Conservation (phyloP, 305 asterid genomes). For the Andrographis paniculata region DNA sequence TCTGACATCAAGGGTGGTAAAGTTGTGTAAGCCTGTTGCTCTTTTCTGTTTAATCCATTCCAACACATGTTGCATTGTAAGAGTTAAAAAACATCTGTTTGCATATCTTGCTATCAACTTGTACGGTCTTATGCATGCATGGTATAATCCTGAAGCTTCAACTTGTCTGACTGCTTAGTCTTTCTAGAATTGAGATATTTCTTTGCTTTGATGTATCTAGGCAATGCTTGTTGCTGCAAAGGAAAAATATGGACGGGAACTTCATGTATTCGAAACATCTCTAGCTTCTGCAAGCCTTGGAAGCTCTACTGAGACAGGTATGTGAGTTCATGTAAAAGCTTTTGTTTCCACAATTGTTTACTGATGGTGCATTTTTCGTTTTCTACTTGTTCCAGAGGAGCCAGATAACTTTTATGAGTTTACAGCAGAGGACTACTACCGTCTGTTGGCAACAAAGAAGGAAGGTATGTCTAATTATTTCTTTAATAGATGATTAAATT, state of each 20-base stretch:
- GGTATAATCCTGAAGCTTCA: not conserved
- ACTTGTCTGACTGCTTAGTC: not conserved
- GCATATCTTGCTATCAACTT: not conserved
- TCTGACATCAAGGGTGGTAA: no score
- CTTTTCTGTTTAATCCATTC: not conserved
- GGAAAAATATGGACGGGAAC: conserved; percentile 69
- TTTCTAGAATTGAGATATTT: conserved; percentile 9
- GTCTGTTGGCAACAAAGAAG: conserved; percentile 63
- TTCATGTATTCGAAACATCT: conserved; percentile 67
- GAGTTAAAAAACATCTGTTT: no score
- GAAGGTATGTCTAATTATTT: conserved; percentile 46
- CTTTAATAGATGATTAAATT: not conserved
- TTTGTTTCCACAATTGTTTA: conserved; percentile 6
- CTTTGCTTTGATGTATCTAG: conserved; percentile 24
- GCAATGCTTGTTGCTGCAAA: conserved; percentile 72
- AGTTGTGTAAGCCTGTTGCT: not conserved
- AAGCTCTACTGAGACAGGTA: conserved; percentile 48
- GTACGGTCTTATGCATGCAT: not conserved
- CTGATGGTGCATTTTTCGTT: conserved; percentile 7
- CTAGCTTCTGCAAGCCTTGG: conserved; percentile 38
- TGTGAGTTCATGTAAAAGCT: not conserved
- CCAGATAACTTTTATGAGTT: conserved; percentile 83
- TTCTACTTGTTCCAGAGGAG: conserved; percentile 40
- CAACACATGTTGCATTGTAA: not conserved
- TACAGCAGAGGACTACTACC: conserved; percentile 77